Evolutionary conservation across 2,329 filamentous ascomycete species (phyloP).

Genomic region (Chaetomium sp.): DNA sequence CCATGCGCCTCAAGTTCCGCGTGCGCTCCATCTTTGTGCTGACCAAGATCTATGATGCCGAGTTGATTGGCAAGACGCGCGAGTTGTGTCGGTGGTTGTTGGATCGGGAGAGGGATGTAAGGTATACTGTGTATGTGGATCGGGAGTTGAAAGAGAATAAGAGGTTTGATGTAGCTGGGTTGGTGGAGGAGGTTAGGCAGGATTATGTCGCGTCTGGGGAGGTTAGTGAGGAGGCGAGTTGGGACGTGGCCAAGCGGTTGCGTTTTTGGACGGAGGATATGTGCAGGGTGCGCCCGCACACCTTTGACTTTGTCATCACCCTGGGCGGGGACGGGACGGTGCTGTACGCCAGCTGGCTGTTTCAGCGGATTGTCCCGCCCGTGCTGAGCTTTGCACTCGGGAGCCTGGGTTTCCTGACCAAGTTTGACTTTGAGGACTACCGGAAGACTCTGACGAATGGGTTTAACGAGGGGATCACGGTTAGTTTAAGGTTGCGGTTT

Average conservation of each 20-base stretch:
- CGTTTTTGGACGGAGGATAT: constrained; percentile 83
- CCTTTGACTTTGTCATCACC: constrained; percentile 91
- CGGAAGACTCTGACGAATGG: constrained; percentile 68
- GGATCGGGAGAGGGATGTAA: constrained; percentile 63
- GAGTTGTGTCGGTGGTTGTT: constrained; percentile 82
- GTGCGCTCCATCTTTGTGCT: constrained; percentile 84
- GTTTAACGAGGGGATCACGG: constrained; percentile 81
- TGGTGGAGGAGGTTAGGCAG: constrained; percentile 63
- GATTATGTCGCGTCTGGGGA: constrained; percentile 42
- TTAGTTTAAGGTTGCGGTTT: constrained; percentile 84
- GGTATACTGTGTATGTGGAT: constrained; percentile 83
- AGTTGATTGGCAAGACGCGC: constrained; percentile 74
- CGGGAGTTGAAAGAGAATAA: constrained; percentile 70
- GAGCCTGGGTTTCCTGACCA: constrained; percentile 91
- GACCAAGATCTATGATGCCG: constrained; percentile 87
- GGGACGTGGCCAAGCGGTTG: constrained; percentile 56
- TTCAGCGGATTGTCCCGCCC: constrained; percentile 91
- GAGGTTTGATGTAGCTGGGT: constrained; percentile 70
- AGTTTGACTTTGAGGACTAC: constrained; percentile 86
- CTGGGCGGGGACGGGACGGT: constrained; percentile 96
- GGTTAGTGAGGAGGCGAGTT: constrained; percentile 42
- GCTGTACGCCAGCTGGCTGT: constrained; percentile 93
- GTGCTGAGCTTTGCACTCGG: constrained; percentile 90
- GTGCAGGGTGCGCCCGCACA: constrained; percentile 75
- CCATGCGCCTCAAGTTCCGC: constrained; percentile 77